Evolutionary conservation across 106 monocot species (phyloP), one percentile per base, ranked within the genome.

Genomic region (Dendrobium chrysotoxum): DNA sequence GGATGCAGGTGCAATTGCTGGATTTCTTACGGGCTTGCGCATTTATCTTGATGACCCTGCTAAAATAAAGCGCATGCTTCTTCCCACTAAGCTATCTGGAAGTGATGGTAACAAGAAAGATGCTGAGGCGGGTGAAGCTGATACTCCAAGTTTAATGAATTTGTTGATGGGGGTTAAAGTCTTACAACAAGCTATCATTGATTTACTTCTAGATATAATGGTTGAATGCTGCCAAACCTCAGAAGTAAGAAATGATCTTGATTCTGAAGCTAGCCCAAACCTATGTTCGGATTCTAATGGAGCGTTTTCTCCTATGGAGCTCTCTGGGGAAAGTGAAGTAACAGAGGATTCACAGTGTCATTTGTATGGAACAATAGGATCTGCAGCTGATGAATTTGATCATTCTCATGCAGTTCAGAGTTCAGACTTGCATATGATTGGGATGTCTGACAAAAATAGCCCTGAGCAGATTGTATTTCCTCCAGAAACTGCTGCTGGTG

Each of bases 171-270:
- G 92, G 21, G 94, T 92, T 78, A 92, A 92, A 67, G 92, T 92
- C 57, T 79, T 96, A 78, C 91, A 92, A 80, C 92, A 98, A 72
- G 97, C 94, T 80, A 95, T 95, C 57, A 87, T 98, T 76, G 94
- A 95, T 79, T 91, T 94, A 81, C 94, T 98, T 20, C 55, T 98
- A 67, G 94, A 98, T 92, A 95, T 94, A 81, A 92, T 98, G 97
- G 97, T 98, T 18, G 97, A 98, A 80, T 98, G 97, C 79, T 98
- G 97, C 83, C 91, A 98, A 72, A 81, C 93, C 70, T 89, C 89
- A 30, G 91, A 90, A 80, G 88, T 78, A 83, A 86, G 86, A 86
- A 75, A 28, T 26, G 47, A 72, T 35, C 76, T 77, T 82, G 85
- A 80, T 75, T 83, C 89, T 61, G 85, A 85, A 85, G 61, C 85